Evolutionary conservation across 2,329 filamentous ascomycete species (phyloP), one percentile per base, ranked within the genome.

Genomic region (Niveomyces coronatus): DNA sequence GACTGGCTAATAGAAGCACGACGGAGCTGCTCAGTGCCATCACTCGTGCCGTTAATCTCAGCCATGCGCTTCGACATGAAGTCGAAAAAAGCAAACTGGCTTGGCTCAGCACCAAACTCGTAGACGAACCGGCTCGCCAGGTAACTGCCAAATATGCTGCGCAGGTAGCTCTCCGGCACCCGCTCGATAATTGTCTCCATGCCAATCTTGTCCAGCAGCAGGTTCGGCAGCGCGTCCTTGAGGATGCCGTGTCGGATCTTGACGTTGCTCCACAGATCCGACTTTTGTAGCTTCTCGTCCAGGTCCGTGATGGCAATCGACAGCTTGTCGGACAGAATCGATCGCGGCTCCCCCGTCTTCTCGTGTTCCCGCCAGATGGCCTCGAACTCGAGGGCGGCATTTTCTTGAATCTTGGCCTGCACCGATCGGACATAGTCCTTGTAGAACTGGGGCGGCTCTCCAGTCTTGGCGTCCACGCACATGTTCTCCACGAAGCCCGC

Each of bases 51-150:
- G 10, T 45, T 45, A 15, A 72, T 62, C 45, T 66, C 61, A n/a
- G 69, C 62, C 66, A 77, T 73, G 47, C 73, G 68, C 63, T 72
- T 77, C 16, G 76, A 76, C 77, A 82, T 81, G 54, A 96, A 98
- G 58, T 94, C 86, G 63, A 94, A 98, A 71, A 98, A 98, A 27
- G 89, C 87, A 67, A 98, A 96, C 54, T 95, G 89, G 67, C 82
- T 91, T 5, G 91, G 88, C 48, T 76, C 81, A 57, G 87, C 88
- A 53, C 91, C 91, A 58, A 89, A 91, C 59, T 94, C 79, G 61
- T 98, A 98, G 28, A 98, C 86, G 58, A 98, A 98, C 30, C 91
- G 82, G 54, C 84, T 93, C 34, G 91, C 89, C 49, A 98, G 71
- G 64, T 89, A 95, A 57, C 85, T 93, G 49, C 91, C 91, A 56